phyloP scores from a whole-genome alignment of 108 stramenopile species.

The Cyclotella atomus region DNA sequence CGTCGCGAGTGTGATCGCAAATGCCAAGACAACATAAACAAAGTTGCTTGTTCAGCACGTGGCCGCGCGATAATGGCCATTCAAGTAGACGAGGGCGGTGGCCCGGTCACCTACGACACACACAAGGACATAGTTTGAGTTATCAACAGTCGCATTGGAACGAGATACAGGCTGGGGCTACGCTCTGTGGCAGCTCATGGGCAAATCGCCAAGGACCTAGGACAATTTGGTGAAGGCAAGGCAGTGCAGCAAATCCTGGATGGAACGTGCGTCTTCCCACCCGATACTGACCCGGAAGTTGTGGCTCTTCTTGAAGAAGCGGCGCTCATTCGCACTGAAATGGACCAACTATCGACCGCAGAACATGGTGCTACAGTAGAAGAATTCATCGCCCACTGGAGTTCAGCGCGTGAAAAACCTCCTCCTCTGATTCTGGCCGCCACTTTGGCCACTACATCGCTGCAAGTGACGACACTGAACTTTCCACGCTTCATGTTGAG shows the following conservation, averaged over 20 bases:
- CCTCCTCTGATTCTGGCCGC: constrained; percentile 9
- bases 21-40: background rate
- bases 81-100: background rate
- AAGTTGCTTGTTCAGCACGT: background rate
- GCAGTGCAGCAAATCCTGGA: background rate
- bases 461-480: background rate
- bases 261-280: constrained; percentile 28
- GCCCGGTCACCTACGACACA: background rate
- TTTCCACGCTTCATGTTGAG: constrained; percentile 4
- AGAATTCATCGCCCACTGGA: constrained; percentile 23
- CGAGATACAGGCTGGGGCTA: background rate
- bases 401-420: background rate
- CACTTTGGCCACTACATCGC: constrained; percentile 34
- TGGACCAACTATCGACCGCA: background rate
- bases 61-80: background rate
- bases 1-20: background rate
- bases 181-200: background rate
- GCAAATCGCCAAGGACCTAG: constrained; percentile 8
- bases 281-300: background rate
- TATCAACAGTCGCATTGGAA: background rate
- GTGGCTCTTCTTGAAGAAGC: constrained; percentile 12
- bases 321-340: background rate
- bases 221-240: background rate
- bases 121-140: background rate
- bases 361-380: background rate